A percentile compares a stretch with the other conserved stretches of the same genome.
Evolutionary conservation across 495 filamentous ascomycete species (phyloP).

Genomic region (Neurospora intermedia): DNA sequence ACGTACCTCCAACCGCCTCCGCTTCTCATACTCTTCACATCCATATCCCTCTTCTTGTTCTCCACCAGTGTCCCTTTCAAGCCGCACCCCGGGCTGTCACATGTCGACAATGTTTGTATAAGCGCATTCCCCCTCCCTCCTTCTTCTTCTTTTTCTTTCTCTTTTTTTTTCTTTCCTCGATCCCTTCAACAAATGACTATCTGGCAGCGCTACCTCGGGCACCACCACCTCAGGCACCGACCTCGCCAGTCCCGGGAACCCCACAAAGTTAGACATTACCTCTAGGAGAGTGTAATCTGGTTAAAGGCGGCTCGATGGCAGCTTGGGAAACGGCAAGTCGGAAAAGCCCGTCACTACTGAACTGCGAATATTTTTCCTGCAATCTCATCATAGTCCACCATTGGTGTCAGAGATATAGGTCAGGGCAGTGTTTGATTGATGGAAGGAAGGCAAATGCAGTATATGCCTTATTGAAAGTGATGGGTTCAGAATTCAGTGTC

Average conservation of each 20-base stretch:
- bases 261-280: no score
- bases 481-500: not conserved
- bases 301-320: not conserved
- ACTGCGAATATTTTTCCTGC: not conserved
- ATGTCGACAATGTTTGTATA: slow-evolving; percentile 17
- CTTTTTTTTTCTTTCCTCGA: slow-evolving; percentile 9
- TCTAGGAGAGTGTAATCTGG: not conserved
- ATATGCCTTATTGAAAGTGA: not conserved
- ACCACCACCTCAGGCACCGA: not conserved
- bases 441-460: not conserved
- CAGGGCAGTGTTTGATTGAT: not conserved
- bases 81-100: not conserved
- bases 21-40: not conserved
- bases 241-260: no score
- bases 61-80: not conserved
- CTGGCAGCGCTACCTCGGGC: slow-evolving; percentile 17
- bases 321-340: not conserved
- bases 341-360: not conserved
- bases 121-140: slow-evolving; percentile 11
- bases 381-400: not conserved
- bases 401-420: not conserved
- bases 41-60: not conserved
- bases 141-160: no score
- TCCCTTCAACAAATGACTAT: slow-evolving; percentile 24
- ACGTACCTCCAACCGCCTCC: not conserved